Evolutionary conservation across 768 basidiomycete species (phyloP).

Genomic region (Phylloporus arenicola): DNA sequence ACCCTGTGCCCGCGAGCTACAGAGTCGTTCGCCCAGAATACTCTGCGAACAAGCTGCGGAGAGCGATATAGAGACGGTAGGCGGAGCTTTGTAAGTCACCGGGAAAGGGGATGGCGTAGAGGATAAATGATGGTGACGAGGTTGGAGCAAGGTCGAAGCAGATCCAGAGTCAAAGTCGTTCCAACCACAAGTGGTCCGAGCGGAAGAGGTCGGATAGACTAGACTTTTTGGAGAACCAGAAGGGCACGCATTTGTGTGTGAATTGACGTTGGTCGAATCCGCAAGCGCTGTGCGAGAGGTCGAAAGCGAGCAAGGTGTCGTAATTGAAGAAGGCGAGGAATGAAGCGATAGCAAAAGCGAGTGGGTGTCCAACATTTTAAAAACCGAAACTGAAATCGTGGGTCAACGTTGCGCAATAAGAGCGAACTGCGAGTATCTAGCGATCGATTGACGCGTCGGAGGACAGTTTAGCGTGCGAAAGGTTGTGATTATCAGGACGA

Average conservation of each 20-base stretch:
- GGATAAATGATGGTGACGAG: slow-evolving; percentile 8
- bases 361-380: slow-evolving; percentile 18
- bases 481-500: slow-evolving; percentile 21
- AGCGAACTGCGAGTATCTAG: slow-evolving; percentile 3
- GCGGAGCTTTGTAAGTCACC: slow-evolving; percentile 30
- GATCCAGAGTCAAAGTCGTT: slow-evolving; percentile 4
- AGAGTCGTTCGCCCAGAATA: background rate
- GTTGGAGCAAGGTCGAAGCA: background rate
- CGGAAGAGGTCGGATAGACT: slow-evolving; percentile 16
- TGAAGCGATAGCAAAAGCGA: slow-evolving; percentile 2
- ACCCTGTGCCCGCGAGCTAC: slow-evolving; percentile 5
- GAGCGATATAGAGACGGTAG: slow-evolving; percentile 36
- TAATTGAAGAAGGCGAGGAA: background rate
- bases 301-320: background rate
- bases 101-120: slow-evolving; percentile 15
- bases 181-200: slow-evolving; percentile 12
- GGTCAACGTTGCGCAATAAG: slow-evolving; percentile 3
- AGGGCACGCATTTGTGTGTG: slow-evolving; percentile 4
- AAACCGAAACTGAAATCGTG: slow-evolving; percentile 2
- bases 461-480: slow-evolving; percentile 7
- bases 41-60: slow-evolving; percentile 30
- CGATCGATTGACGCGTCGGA: slow-evolving; percentile 7
- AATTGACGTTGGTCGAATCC: slow-evolving; percentile 23
- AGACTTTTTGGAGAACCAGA: slow-evolving; percentile 7
- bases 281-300: slow-evolving; percentile 18